A percentile compares a stretch with the other conserved stretches of the same genome.
Evolutionary conservation across 2,329 filamentous ascomycete species (phyloP).

Genomic region (Cryoendolithus antarcticus): DNA sequence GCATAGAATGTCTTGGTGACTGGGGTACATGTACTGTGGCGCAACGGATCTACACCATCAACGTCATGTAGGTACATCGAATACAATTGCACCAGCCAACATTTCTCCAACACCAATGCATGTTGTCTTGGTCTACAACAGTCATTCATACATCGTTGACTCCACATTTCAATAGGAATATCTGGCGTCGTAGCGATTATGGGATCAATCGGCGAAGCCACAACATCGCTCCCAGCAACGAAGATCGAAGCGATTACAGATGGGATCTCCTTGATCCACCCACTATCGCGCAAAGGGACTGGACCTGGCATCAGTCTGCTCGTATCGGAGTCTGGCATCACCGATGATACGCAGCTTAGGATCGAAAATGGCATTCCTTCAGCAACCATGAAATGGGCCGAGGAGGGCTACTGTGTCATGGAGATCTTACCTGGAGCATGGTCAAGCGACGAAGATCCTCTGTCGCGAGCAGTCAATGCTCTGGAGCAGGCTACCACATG

Average conservation of each 20-base stretch:
- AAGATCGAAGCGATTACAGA: slow-evolving; percentile 11
- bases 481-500: slow-evolving; percentile 19
- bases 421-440: slow-evolving; percentile 34
- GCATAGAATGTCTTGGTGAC: no score
- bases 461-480: slow-evolving; percentile 11
- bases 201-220: slow-evolving; percentile 1
- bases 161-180: no score
- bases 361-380: slow-evolving; percentile 32
- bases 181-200: no score
- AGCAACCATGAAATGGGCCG: slow-evolving; percentile 55
- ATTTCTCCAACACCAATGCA: not conserved
- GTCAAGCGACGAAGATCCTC: not conserved
- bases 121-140: no score
- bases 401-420: slow-evolving; percentile 54
- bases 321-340: slow-evolving; percentile 17
- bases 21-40: no score
- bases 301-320: slow-evolving; percentile 39
- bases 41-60: no score
- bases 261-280: slow-evolving; percentile 25
- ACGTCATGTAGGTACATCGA: no score
- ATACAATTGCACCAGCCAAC: no score
- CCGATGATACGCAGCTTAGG: slow-evolving; percentile 24
- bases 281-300: slow-evolving; percentile 36
- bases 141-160: no score
- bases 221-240: slow-evolving; percentile 10